These are phyloP conservation scores for Penicillium coprophilum DNA, from an alignment of 495 filamentous ascomycete species.

Conservation along the genomic window DNA sequence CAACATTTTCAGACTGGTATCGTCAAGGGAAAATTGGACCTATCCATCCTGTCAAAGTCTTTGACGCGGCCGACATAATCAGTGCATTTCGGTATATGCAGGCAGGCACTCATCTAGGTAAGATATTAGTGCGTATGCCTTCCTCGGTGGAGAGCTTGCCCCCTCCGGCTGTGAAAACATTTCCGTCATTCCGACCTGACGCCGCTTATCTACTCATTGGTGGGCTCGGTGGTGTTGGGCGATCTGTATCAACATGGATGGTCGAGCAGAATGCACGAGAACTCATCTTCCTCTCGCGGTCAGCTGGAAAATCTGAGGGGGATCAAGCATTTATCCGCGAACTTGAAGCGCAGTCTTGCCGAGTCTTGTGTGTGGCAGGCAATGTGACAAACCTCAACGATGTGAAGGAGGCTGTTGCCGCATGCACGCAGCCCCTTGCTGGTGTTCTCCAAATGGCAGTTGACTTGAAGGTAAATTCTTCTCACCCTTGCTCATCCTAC, in stretches of 20 bases:
- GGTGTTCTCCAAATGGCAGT: slow-evolving; percentile 37
- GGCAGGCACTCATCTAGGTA: slow-evolving; percentile 37
- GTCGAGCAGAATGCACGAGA: slow-evolving; percentile 52
- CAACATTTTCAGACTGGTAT: slow-evolving; percentile 23
- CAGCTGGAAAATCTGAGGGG: slow-evolving; percentile 13
- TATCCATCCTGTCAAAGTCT: slow-evolving; percentile 40
- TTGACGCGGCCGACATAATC: slow-evolving; percentile 40
- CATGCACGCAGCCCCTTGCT: slow-evolving; percentile 12
- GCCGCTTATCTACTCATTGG: slow-evolving; percentile 42
- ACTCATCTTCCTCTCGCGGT: slow-evolving; percentile 46
- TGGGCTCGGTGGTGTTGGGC: slow-evolving; percentile 56
- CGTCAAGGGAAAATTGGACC: slow-evolving; percentile 30
- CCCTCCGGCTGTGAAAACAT: background rate
- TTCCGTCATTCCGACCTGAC: slow-evolving; percentile 15
- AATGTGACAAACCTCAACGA: slow-evolving; percentile 14
- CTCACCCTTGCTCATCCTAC: background rate
- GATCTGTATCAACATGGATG: slow-evolving; percentile 57
- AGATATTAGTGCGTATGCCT: slow-evolving; percentile 29
- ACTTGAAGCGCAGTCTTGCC: slow-evolving; percentile 25
- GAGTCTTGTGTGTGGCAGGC: slow-evolving; percentile 14
- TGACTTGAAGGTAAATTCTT: slow-evolving; percentile 20
- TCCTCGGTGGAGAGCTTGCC: background rate
- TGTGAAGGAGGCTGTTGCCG: slow-evolving; percentile 11
- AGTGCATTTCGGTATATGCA: slow-evolving; percentile 52
- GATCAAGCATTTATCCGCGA: slow-evolving; percentile 34